phyloP scores from a whole-genome alignment of 257 asterid genomes.

The Agastache rugosa region DNA sequence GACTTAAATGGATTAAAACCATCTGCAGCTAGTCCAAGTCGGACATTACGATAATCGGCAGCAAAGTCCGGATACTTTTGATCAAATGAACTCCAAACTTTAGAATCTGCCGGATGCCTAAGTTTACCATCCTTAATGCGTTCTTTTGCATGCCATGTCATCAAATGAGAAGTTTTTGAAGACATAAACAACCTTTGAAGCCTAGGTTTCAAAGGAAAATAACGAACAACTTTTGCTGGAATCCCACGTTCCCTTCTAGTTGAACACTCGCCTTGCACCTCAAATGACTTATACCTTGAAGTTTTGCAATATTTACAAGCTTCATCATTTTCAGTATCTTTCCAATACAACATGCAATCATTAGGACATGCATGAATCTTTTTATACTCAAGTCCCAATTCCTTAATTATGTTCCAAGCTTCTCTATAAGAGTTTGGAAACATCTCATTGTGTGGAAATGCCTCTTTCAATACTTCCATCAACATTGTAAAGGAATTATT shows the following conservation, averaged over 20 bases:
- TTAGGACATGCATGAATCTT: too few species aligned
- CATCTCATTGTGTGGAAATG: neutral
- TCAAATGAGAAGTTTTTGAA: neutral
- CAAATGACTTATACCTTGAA: neutral
- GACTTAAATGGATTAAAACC: neutral
- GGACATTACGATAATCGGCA: neutral
- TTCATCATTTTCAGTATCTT: neutral
- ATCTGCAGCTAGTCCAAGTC: neutral
- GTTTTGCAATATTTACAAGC: neutral
- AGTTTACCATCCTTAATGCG: neutral
- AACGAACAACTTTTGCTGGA: slow-evolving; percentile 13
- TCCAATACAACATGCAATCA: neutral
- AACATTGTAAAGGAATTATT: neutral
- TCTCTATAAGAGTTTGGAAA: neutral
- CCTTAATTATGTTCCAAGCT: neutral
- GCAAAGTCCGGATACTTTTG: neutral
- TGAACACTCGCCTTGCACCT: neutral
- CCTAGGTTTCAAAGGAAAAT: neutral
- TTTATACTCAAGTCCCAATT: neutral
- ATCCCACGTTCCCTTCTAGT: neutral
- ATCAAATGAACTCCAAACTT: neutral
- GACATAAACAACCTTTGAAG: neutral
- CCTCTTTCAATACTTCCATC: neutral
- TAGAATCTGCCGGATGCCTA: neutral
- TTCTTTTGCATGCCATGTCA: neutral